A percentile compares a stretch with the other conserved stretches of the same genome.
Conservation (phyloP, 179 eudicot genomes). For the Beta lomatogona region DNA sequence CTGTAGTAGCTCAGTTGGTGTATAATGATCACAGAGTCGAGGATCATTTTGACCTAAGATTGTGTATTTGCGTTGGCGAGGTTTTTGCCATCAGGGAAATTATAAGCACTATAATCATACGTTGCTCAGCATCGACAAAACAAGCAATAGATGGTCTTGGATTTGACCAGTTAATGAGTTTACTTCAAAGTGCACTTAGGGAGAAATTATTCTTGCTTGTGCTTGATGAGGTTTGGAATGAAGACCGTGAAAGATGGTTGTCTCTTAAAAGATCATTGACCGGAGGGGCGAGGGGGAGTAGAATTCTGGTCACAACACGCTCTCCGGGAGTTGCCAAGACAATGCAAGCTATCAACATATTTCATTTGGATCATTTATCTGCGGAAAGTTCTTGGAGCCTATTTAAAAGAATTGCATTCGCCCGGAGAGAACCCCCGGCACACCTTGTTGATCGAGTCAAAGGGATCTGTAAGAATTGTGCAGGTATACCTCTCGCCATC, state of each 20-base stretch:
- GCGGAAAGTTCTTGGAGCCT: slow-evolving; percentile 19
- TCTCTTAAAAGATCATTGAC: background rate
- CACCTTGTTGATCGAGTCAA: slow-evolving; percentile 3
- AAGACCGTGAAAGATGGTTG: slow-evolving; percentile 9
- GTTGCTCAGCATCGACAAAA: background rate
- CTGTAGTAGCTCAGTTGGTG: slow-evolving; percentile 33
- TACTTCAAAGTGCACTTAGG: background rate
- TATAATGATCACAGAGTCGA: slow-evolving; percentile 24
- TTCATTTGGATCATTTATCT: too few species aligned
- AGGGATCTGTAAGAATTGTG: slow-evolving; percentile 14
- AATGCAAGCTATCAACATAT: background rate
- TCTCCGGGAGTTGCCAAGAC: background rate
- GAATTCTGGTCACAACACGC: slow-evolving; percentile 21
- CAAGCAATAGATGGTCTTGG: background rate
- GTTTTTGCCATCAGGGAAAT: slow-evolving; percentile 14
- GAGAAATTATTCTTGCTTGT: slow-evolving; percentile 31
- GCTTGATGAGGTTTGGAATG: slow-evolving; percentile 40
- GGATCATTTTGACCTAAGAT: slow-evolving; percentile 22
- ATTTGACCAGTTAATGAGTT: background rate
- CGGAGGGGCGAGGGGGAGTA: slow-evolving; percentile 10
- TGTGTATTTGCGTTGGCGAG: slow-evolving; percentile 32
- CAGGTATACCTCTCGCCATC: background rate
- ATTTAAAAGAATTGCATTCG: slow-evolving; percentile 12
- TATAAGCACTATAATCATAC: background rate
- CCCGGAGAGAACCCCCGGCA: background rate